Evolutionary conservation across 83 land plant genomes (phyloP).

Genomic region (Picea abies): DNA sequence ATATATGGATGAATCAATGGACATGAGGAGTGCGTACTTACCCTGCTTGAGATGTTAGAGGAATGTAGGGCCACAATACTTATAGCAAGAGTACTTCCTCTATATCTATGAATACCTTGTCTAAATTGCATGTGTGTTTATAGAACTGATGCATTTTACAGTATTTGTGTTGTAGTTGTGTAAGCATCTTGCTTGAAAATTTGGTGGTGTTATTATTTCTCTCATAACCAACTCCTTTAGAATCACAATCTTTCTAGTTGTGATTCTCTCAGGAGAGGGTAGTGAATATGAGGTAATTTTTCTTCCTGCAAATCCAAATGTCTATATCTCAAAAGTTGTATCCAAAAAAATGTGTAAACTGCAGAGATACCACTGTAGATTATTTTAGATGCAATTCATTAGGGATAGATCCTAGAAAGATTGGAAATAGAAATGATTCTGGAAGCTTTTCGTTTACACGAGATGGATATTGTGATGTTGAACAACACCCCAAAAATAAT

Average conservation of each 20-base stretch:
- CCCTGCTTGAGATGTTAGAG: too few relatives aligned
- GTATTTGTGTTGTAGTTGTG: too few relatives aligned
- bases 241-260: not conserved
- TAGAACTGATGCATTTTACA: too few relatives aligned
- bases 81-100: not conserved
- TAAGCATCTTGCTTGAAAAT: too few relatives aligned
- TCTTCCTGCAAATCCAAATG: not conserved
- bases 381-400: not conserved
- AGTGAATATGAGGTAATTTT: not conserved
- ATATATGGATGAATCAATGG: too few relatives aligned
- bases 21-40: too few relatives aligned
- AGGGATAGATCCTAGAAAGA: slow-evolving; percentile 39
- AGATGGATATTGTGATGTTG: too few relatives aligned
- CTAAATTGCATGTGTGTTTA: too few relatives aligned
- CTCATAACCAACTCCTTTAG: not conserved
- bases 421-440: slow-evolving; percentile 20
- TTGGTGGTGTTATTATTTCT: not conserved
- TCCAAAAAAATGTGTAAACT: not conserved
- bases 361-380: slow-evolving; percentile 48
- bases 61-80: too few relatives aligned
- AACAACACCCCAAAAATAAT: too few relatives aligned
- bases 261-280: not conserved
- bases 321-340: not conserved
- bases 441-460: slow-evolving; percentile 15
- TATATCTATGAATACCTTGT: not conserved